Conservation (phyloP, 1,284 basidiomycete genomes). For the Cryptococcus sp. region DNA sequence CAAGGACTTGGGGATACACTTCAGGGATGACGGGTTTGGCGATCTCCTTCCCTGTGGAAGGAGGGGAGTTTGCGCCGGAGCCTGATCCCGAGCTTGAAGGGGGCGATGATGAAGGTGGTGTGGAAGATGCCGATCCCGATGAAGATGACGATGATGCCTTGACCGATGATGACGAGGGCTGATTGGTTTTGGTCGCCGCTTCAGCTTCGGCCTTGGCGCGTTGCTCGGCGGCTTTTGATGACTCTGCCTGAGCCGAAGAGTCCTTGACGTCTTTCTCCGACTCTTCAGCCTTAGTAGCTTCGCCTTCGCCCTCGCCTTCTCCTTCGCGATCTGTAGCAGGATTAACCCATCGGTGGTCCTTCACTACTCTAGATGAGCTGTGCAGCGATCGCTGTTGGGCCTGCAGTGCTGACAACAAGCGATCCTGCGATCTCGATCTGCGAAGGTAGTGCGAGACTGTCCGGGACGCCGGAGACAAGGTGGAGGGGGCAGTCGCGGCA, state of each 20-base stretch:
- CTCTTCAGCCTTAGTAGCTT: conserved; percentile 1
- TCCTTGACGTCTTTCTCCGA: conserved; percentile 18
- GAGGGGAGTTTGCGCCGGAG: conserved; percentile 11
- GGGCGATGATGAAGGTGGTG: conserved; percentile 10
- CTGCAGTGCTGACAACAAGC: neutral
- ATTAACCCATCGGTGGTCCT: conserved; percentile 51
- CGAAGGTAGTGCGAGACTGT: conserved; percentile 14
- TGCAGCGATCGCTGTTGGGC: conserved; percentile 22
- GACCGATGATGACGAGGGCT: conserved; percentile 14
- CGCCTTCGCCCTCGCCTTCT: conserved; percentile 14
- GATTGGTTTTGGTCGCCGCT: conserved; percentile 9
- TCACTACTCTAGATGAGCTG: conserved; percentile 25
- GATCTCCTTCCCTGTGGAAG: conserved; percentile 41
- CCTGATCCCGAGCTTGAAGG: conserved; percentile 15
- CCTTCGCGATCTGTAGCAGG: conserved; percentile 24
- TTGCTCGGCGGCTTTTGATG: conserved; percentile 27
- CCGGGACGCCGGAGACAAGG: neutral
- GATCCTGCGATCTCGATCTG: neutral
- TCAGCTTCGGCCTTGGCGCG: conserved; percentile 24
- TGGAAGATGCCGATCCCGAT: conserved; percentile 6
- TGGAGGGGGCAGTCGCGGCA: conserved; percentile 3
- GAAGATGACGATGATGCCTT: conserved; percentile 15
- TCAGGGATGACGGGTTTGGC: conserved; percentile 81
- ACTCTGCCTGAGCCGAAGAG: conserved; percentile 24
- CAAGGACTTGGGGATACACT: conserved; percentile 90